Evolutionary conservation across 176 grass and related monocot genomes (phyloP), one percentile per base, ranked within the genome.

Genomic region (Areca catechu): DNA sequence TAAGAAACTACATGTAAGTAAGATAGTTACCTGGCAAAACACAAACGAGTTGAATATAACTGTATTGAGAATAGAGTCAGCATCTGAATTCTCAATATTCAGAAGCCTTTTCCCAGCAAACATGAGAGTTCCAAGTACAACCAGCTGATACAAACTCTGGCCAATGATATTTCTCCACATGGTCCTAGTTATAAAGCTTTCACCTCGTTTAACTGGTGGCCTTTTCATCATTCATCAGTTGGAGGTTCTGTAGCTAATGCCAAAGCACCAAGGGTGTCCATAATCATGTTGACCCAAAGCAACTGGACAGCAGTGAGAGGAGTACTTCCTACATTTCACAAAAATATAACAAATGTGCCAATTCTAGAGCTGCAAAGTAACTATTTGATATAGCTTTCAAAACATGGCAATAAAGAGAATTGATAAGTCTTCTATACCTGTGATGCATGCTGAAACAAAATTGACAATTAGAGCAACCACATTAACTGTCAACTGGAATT

Each of bases 221-320:
- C 74, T 84, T 68, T 90, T 77, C 91, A 96, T 96, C 83, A 96
- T 87, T 84, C 86, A 79, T 96, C 80, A 66, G 82, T 81, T 55
- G 91, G 91, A 16, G 91, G 86, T 54, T 96, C 86, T 27, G 91
- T 96, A 67, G 91, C 91, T 6, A 90, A 74, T 55, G 91, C 91
- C 79, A 96, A 81, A 58, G 91, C 91, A 71, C 91, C 86, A 16
- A 96, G 58, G 56, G 91, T 96, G 52, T 96, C 91, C 91, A 96
- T 96, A 60, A 96, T 96, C 91, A 96, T 96, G 78, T 96, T 96
- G 19, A 96, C 91, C 91, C 91, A 96, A 73, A 96, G 73, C 68
- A 96, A 24, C 70, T 96, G 91, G 51, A 96, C 91, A 14, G 91
- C 91, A 47, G 91, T 96, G 6, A 96, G 86, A 52, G 91, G 91